Evolutionary conservation across 2,329 filamentous ascomycete genomes (phyloP).

Genomic region (Ilyonectria robusta): DNA sequence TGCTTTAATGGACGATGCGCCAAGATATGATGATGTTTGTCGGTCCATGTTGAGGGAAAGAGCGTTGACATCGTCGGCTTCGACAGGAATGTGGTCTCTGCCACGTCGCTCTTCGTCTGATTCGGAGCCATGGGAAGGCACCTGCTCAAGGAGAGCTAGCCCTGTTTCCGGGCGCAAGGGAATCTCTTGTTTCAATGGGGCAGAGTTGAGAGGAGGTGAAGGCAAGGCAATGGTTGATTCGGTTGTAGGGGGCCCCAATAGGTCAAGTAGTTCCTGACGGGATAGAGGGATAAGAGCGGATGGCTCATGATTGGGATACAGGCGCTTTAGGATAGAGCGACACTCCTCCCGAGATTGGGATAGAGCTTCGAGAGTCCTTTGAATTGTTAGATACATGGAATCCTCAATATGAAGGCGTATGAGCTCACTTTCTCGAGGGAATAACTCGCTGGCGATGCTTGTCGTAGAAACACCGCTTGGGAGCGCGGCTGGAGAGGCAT

Average conservation of each 20-base stretch:
- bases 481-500: slow-evolving; percentile 85
- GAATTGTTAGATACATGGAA: slow-evolving; percentile 27
- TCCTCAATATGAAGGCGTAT: slow-evolving; percentile 27
- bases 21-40: slow-evolving; percentile 75
- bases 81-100: slow-evolving; percentile 13
- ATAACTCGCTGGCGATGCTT: slow-evolving; percentile 84
- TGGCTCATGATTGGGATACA: slow-evolving; percentile 72
- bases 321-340: slow-evolving; percentile 71
- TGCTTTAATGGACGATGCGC: slow-evolving; percentile 82
- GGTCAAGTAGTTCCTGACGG: slow-evolving; percentile 71
- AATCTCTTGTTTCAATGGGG: slow-evolving; percentile 63
- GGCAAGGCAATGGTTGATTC: slow-evolving; percentile 62
- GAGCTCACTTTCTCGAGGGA: slow-evolving; percentile 80
- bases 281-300: slow-evolving; percentile 68
- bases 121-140: slow-evolving; percentile 18
- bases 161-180: slow-evolving; percentile 66
- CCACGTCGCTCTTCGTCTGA: slow-evolving; percentile 26
- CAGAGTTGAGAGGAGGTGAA: slow-evolving; percentile 67
- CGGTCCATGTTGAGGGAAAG: slow-evolving; percentile 73
- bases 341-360: slow-evolving; percentile 78
- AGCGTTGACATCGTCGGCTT: slow-evolving; percentile 56
- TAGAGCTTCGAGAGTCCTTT: slow-evolving; percentile 71
- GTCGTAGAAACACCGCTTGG: slow-evolving; percentile 84
- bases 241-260: slow-evolving; percentile 64
- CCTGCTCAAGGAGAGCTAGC: slow-evolving; percentile 51